Conservation (phyloP, 495 filamentous ascomycete species). For the Thermothielavioides terrestris region DNA sequence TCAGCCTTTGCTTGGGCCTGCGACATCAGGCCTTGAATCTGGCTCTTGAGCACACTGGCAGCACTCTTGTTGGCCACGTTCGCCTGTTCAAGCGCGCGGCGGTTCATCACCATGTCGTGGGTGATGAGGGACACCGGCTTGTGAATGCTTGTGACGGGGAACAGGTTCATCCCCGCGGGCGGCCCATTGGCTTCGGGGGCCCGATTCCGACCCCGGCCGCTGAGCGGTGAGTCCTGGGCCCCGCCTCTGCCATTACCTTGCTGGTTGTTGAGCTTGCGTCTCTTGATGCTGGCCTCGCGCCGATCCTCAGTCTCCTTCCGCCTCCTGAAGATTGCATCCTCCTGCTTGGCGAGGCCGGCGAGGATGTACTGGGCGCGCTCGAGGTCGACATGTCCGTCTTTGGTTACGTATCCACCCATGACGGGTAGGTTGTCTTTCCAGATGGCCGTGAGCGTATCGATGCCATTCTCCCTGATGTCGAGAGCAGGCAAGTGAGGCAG, state of each 20-base stretch:
- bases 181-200: slow-evolving; percentile 16
- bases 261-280: slow-evolving; percentile 58
- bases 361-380: slow-evolving; percentile 82
- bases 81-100: slow-evolving; percentile 61
- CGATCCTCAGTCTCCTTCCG: slow-evolving; percentile 76
- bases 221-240: slow-evolving; percentile 25
- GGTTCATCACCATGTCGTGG: slow-evolving; percentile 84
- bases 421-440: slow-evolving; percentile 86
- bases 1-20: slow-evolving; percentile 10
- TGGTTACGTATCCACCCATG: slow-evolving; percentile 93
- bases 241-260: slow-evolving; percentile 31
- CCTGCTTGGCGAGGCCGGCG: slow-evolving; percentile 82
- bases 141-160: slow-evolving; percentile 47
- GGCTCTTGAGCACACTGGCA: slow-evolving; percentile 77
- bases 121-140: slow-evolving; percentile 58
- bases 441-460: slow-evolving; percentile 89
- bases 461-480: slow-evolving; percentile 94
- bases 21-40: slow-evolving; percentile 51
- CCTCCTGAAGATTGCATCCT: slow-evolving; percentile 86
- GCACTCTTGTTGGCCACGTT: slow-evolving; percentile 92
- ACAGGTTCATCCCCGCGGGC: slow-evolving; percentile 19
- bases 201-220: slow-evolving; percentile 10
- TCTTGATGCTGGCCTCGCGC: slow-evolving; percentile 64
- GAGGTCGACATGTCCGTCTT: slow-evolving; percentile 86
- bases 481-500: slow-evolving; percentile 91